phyloP scores from a whole-genome alignment of 805 yeast species.

The Kluyveromyces nonfermentans region DNA sequence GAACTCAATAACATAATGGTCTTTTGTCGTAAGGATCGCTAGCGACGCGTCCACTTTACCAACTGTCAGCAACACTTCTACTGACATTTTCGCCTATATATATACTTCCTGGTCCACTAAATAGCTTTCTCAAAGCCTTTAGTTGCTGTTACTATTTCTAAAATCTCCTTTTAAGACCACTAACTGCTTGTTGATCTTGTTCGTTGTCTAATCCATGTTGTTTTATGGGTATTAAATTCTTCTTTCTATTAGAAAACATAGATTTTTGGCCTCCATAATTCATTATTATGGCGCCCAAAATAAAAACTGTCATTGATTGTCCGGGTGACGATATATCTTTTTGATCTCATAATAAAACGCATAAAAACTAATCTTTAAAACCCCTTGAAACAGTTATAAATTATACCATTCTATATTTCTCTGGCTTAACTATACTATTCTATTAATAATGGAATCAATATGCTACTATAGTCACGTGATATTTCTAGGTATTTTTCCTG shows the following conservation, averaged over 20 bases:
- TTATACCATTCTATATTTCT: too few relatives aligned
- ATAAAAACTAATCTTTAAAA: too few relatives aligned
- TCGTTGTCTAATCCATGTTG: too few relatives aligned
- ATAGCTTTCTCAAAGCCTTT: neutral
- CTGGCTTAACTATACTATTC: too few relatives aligned
- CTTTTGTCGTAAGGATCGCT: constrained; percentile 80
- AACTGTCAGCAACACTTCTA: constrained; percentile 86
- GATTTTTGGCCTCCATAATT: neutral
- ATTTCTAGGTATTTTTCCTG: too few relatives aligned
- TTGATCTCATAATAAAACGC: too few relatives aligned
- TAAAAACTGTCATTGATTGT: neutral
- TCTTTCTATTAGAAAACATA: neutral
- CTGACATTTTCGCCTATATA: constrained; percentile 26
- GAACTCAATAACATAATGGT: constrained; percentile 91
- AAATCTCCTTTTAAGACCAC: neutral
- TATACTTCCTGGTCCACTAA: neutral
- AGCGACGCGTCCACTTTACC: constrained; percentile 94
- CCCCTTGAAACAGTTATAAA: too few relatives aligned
- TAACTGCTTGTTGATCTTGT: neutral
- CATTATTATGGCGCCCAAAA: neutral
- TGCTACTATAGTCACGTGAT: too few relatives aligned
- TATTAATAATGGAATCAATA: too few relatives aligned
- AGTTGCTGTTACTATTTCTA: neutral
- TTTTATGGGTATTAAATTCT: too few relatives aligned
- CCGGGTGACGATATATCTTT: neutral